phyloP scores from a whole-genome alignment of 352 stramenopile species.

The Phytophthora pisi region DNA sequence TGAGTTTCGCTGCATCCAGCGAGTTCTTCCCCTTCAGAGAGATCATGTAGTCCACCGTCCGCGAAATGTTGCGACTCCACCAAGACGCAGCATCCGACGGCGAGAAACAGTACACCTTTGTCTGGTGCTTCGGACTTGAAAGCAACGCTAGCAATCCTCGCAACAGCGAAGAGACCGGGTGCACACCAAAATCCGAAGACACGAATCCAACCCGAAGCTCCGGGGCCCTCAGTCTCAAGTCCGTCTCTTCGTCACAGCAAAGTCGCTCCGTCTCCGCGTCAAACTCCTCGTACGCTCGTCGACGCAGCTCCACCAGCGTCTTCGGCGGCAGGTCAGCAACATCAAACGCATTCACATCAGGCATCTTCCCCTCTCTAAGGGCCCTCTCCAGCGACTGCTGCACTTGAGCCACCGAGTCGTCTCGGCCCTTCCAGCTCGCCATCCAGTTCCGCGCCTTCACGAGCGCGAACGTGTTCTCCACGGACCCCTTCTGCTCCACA shows the following conservation, averaged over 20 bases:
- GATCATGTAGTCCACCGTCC: conserved; percentile 66
- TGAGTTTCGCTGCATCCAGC: conserved; percentile 48
- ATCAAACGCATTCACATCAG: conserved; percentile 46
- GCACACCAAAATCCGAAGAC: conserved; percentile 84
- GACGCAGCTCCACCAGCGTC: conserved; percentile 33
- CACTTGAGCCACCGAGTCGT: conserved; percentile 51
- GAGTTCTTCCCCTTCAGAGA: conserved; percentile 67
- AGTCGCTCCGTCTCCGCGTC: conserved; percentile 15
- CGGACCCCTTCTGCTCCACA: conserved; percentile 45
- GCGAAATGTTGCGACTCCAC: conserved; percentile 85
- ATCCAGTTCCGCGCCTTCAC: conserved; percentile 78
- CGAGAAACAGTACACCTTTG: conserved; percentile 78
- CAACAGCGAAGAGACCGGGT: conserved; percentile 76
- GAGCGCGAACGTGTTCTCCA: conserved; percentile 44
- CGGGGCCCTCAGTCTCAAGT: conserved; percentile 33
- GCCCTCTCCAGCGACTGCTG: conserved; percentile 28
- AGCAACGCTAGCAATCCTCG: conserved; percentile 67
- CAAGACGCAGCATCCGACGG: conserved; percentile 63
- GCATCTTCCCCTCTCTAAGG: conserved; percentile 12
- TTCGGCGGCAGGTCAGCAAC: conserved; percentile 47
- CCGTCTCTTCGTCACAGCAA: conserved; percentile 16
- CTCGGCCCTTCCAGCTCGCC: conserved; percentile 64
- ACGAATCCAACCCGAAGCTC: conserved; percentile 71
- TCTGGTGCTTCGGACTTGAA: conserved; percentile 28
- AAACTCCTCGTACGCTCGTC: conserved; percentile 18